Base-by-base conservation (phyloP, 371 early-diverging fungal species). In the Parasitella parasitica region DNA sequence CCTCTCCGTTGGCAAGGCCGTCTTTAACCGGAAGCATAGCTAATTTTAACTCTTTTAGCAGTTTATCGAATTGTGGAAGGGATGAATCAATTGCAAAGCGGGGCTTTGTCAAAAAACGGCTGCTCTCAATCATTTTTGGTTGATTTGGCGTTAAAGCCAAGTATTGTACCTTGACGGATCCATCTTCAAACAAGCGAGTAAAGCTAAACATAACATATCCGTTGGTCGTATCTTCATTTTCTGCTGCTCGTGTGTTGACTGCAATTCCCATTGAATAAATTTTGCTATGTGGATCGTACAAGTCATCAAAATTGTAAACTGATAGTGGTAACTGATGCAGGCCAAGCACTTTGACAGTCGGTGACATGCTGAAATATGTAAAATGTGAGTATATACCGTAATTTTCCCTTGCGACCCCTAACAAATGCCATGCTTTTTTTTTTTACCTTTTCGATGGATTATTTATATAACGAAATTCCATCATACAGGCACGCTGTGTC, bases 111-210 rank as follows among this genome's bases (percentile, higher is more conserved):
- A 22, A 22, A 46, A 46, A 46, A 24, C 24, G 46, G 13, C 46
- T 24, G 20, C 46, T 46, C 12, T 46, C 46, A 1, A 46, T 18
- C 22, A 4, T 46, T 20, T 46, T 24, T 3, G 20, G 4, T 11
- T 30, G 26, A 7, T n/a, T 6, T 43, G 22, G 7, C 48, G 28
- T 32, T 8, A 37, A 11, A 28, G 20, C 50, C 9, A 67, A 24
- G 6, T 63, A 63, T 15, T 68, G 54, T 30, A 59, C 52, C 7
- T 15, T 38, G 3, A 68, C 35, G 6, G 63, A 59, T 6, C 68
- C 68, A 27, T 68, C 59, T 36, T 63, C 68, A 68, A 68, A 68
- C 8, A 49, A 15, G 2, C 68, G 63, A 43, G 54, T 36, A 0
- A 56, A 7, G 15, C 60, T 41, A 18, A 41, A 38, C 27, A 68